Base-by-base conservation (phyloP, 345 rosid species). In the Physaria fendleri region DNA sequence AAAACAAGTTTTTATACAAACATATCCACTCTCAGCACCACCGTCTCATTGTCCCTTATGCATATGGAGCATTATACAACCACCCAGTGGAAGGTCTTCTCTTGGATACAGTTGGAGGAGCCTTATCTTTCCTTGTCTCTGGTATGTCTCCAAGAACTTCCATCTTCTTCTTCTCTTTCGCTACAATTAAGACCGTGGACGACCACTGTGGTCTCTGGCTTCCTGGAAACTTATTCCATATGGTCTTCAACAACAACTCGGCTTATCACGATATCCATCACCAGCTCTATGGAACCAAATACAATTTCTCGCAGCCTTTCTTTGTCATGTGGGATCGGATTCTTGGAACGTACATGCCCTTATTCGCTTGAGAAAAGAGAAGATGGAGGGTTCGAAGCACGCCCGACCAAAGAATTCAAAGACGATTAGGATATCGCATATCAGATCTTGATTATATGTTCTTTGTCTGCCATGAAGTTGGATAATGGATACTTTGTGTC, bases 61-160 rank as follows among this genome's bases (percentile, higher is more conserved):
- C 93, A 1, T 88, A 75, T 71, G 93, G 93, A 25, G 90, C 96
- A 50, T 56, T 88, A n/a, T 85, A 81, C 78, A 85, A 82, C 61
- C 93, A 85, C 58, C 96, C 96, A 0, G 3, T 81, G 40, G 96
- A 85, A 73, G 96, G 96, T 8, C 88, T 88, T 42, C 76, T 88
- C 11, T 65, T 78, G 1, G 93, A 88, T 66, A 88, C 96, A 3
- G 10, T 85, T 12, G 93, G 96, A 1, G 93, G 96, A 2, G 96
- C 96, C 4, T 60, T 88, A 47, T 81, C 93, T 67, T 88, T 85
- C 66, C 77, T 88, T 8, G 53, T 85, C 34, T 85, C 96, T 5
- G 96, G 90, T 60, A 88, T 88, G 96, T 77, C 90, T 50, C 86
- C 96, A n/a, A 73, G 90, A 66, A 64, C 84, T 9, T 88, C 93